Evolutionary conservation across 139 green algal species (phyloP), one percentile per base, ranked within the genome.

Genomic region (Ostreobium quekettii): DNA sequence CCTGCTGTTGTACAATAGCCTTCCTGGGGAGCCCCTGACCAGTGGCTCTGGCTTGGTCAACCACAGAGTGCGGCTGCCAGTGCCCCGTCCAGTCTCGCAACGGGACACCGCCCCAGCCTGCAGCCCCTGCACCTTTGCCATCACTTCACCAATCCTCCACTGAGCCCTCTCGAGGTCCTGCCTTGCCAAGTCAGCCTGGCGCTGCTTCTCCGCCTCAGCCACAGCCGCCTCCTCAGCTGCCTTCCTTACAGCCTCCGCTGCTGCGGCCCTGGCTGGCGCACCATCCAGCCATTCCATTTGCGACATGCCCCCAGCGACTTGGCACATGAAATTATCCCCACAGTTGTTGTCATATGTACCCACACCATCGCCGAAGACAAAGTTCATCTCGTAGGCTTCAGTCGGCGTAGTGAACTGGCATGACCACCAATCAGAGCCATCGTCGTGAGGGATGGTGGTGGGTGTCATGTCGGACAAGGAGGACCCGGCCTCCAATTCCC

Each of bases 361-460:
- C 46, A 82, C 74, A 22, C 72, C 74, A 75, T 94, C 87, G 8
- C 64, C 73, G 11, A 94, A 78, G 26, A 94, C 78, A 69, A 89
- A 93, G 75, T 93, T 90, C 47, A 94, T 59, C 70, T 94, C 87
- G 66, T 79, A 93, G 2, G 77, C 76, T 2, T 86, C 77, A 62
- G 77, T 58, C 1, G 87, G 87, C 65, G 80, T 68, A 62, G 53
- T 59, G 60, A 83, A 58, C 7, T 56, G 33, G 29, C 7, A 47
- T 11, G 30, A 62, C 72, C 75, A 88, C 47, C 84, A 90, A 57
- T 90, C 83, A 4, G 73, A 74, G 38, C 47, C 64, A 15, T 82
- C 72, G n/a, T 74, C 47, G 3, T 67, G 62, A 4, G 70, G 64
- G 48, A 84, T 76, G 56, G 65, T 19, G 19, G 78, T 71, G 5